Evolutionary conservation across 208 protist species (phyloP).

Genomic region (Wallacemonas sp.): DNA sequence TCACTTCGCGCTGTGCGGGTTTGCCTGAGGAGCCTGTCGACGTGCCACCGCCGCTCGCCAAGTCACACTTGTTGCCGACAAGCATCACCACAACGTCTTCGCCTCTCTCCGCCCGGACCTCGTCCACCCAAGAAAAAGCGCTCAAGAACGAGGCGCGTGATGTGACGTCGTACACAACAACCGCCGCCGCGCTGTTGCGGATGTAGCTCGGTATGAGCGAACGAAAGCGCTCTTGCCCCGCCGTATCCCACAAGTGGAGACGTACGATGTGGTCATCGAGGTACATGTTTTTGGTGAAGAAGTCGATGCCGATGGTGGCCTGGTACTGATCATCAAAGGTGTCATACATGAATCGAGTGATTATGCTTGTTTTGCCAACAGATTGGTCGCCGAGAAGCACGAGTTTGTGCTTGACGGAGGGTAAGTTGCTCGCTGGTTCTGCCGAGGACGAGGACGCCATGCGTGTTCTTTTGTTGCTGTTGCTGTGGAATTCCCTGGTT

Average conservation of each 20-base stretch:
- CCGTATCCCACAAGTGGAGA: slow-evolving; percentile 94
- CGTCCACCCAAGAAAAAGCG: slow-evolving; percentile 96
- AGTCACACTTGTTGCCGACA: slow-evolving; percentile 98
- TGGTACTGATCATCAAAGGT: slow-evolving; percentile 95
- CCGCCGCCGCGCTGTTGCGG: slow-evolving; percentile 95
- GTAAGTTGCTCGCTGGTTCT: slow-evolving; percentile 3
- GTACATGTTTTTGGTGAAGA: slow-evolving; percentile 98
- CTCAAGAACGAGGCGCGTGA: slow-evolving; percentile 93
- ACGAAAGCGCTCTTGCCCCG: slow-evolving; percentile 93
- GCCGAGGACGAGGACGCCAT: slow-evolving; percentile 3
- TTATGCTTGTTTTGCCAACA: slow-evolving; percentile 98
- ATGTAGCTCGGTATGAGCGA: slow-evolving; percentile 95
- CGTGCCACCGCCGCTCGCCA: slow-evolving; percentile 30
- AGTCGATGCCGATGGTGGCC: slow-evolving; percentile 99
- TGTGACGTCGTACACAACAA: slow-evolving; percentile 98
- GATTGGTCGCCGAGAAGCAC: slow-evolving; percentile 97
- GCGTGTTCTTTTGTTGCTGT: too few relatives aligned
- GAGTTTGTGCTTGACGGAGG: slow-evolving; percentile 95
- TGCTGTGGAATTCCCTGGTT: too few relatives aligned
- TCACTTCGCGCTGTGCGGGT: slow-evolving; percentile 64
- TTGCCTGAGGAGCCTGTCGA: neutral
- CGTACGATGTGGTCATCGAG: slow-evolving; percentile 94
- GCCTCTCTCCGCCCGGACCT: slow-evolving; percentile 96
- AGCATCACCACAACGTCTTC: slow-evolving; percentile 95
- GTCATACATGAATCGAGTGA: slow-evolving; percentile 98